Evolutionary conservation across 768 basidiomycete genomes (phyloP).

Genomic region (Boletus rubroflammeus): DNA sequence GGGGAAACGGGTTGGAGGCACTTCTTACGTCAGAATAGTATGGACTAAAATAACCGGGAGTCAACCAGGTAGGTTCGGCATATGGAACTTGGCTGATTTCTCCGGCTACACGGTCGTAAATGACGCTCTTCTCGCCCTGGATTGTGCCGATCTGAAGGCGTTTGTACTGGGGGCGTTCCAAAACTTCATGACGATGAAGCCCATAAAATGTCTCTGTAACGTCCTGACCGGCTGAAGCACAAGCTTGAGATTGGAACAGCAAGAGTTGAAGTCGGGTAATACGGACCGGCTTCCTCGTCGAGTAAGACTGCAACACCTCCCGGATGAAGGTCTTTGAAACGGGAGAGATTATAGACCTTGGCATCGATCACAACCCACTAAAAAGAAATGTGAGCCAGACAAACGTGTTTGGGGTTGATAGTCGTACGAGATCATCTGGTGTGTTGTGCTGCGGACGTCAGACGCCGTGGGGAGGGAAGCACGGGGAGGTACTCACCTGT

Average conservation of each 20-base stretch:
- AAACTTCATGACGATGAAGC: slow-evolving; percentile 83
- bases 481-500: slow-evolving; percentile 35
- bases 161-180: slow-evolving; percentile 68
- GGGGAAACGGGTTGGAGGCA: not conserved
- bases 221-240: slow-evolving; percentile 68
- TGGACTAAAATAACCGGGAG: slow-evolving; percentile 60
- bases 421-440: slow-evolving; percentile 65
- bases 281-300: slow-evolving; percentile 71
- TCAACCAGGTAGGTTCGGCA: slow-evolving; percentile 84
- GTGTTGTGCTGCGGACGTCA: slow-evolving; percentile 59
- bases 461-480: not conserved
- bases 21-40: slow-evolving; percentile 64
- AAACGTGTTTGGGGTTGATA: not conserved
- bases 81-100: slow-evolving; percentile 76
- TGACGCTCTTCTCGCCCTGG: slow-evolving; percentile 54
- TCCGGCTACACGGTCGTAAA: slow-evolving; percentile 50
- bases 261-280: not conserved
- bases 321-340: slow-evolving; percentile 79
- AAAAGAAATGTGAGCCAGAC: not conserved
- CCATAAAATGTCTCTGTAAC: slow-evolving; percentile 86
- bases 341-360: slow-evolving; percentile 79
- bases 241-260: not conserved
- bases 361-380: slow-evolving; percentile 85
- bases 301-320: slow-evolving; percentile 78
- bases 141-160: slow-evolving; percentile 75